Base-by-base conservation (phyloP, 2,329 filamentous ascomycete species). In the Microcera coccophila region DNA sequence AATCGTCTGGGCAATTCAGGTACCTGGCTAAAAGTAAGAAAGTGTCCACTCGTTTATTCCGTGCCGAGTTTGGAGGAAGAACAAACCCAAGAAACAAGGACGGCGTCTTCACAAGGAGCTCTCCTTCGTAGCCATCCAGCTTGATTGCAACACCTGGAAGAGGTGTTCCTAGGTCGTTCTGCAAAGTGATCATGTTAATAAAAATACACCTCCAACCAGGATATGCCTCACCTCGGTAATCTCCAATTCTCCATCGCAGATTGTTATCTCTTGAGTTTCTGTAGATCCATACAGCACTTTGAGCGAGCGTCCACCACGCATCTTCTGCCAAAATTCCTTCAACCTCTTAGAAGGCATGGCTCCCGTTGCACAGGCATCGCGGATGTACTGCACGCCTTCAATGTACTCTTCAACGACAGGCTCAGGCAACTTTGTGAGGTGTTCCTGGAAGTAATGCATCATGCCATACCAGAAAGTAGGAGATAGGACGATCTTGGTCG, bases 401-500 rank as follows among this genome's bases (percentile, higher is more conserved):
- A 36, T 36, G 16, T 36, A 36, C 34, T 36, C 17, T 36, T 36
- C 19, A 22, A 36, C 18, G 34, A 36, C 26, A 21, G 34, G 34
- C 34, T 36, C 34, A 22, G 34, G n/a, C n/a, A n/a, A n/a, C n/a
- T n/a, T 42, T 3, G 29, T 19, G 10, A 45, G 17, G 18, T 34
- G 12, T 12, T 42, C 33, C 21, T 42, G 29, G 11, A 38, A 45
- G 31, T 42, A 24, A 28, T 45, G 39, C 43, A 45, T 45, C 43
- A 45, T 42, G 9, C 43, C 43, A 24, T 45, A 45, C 43, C 43
- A 45, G 18, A 45, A 45, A 16, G 43, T 45, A 18, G 43, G 43
- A 16, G 43, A 45, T 11, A 45, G 17, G 8, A 45, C 43, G 5
- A 35, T 38, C 17, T 42, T 42, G 5, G 43, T 45, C 4, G 36